These are phyloP conservation scores for Candida tallmaniae DNA, from an alignment of 805 yeast genomes.

Conservation along the genomic window DNA sequence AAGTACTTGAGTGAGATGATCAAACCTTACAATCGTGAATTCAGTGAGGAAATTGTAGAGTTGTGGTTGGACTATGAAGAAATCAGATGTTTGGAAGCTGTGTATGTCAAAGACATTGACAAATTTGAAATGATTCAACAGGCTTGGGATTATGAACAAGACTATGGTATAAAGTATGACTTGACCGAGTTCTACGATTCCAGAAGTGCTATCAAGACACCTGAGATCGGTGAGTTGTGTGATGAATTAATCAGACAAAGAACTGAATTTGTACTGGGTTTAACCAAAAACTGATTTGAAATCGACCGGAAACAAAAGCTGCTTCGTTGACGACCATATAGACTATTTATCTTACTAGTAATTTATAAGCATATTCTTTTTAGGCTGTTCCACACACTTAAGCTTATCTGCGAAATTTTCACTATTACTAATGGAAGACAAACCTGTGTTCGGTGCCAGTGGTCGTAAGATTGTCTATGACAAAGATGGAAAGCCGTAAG, in stretches of 20 bases:
- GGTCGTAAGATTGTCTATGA: constrained; percentile 75
- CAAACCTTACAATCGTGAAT: constrained; percentile 56
- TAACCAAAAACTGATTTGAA: no score
- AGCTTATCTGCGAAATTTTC: no score
- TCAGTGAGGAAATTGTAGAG: constrained; percentile 60
- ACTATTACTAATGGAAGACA: constrained; percentile 4
- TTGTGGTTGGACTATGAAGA: constrained; percentile 90
- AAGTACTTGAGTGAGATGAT: constrained; percentile 58
- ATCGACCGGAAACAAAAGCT: no score
- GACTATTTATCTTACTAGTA: no score
- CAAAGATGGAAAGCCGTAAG: constrained; percentile 91
- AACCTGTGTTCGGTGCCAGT: constrained; percentile 47
- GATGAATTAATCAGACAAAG: constrained; percentile 37
- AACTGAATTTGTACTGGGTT: constrained; percentile 14
- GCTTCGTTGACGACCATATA: no score
- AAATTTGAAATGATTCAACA: constrained; percentile 83
- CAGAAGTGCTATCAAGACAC: constrained; percentile 57
- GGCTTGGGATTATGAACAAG: constrained; percentile 79
- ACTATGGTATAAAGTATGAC: constrained; percentile 50
- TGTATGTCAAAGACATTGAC: constrained; percentile 90
- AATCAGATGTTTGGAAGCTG: constrained; percentile 75
- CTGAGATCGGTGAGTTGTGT: constrained; percentile 67
- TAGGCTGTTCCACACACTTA: no score
- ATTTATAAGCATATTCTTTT: no score
- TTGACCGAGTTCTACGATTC: constrained; percentile 69